Conservation (phyloP, 106 monocot genomes). For the Apostasia ramifera region DNA sequence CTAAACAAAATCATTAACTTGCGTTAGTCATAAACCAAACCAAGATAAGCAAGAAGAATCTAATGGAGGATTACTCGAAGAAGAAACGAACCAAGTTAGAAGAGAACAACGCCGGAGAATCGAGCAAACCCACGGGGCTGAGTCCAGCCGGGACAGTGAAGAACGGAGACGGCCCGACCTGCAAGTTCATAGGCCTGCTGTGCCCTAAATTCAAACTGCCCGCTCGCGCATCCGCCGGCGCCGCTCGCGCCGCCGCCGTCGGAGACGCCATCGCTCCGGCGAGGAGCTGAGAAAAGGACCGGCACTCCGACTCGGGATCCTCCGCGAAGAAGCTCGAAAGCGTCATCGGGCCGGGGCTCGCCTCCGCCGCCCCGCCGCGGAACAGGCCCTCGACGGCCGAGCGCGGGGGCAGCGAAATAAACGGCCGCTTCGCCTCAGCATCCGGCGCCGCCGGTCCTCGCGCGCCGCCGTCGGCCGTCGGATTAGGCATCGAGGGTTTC, state of each 20-base stretch:
- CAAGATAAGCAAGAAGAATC: too few species aligned
- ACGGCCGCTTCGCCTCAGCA: slow-evolving; percentile 8
- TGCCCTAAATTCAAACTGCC: slow-evolving; percentile 5
- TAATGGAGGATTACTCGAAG: not conserved
- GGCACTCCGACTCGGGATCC: slow-evolving; percentile 27
- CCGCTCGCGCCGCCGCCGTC: slow-evolving; percentile 7
- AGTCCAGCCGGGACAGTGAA: slow-evolving; percentile 34
- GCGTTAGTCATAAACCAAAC: too few species aligned
- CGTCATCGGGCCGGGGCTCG: slow-evolving; percentile 44
- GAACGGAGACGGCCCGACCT: slow-evolving; percentile 16
- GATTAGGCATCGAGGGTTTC: not conserved
- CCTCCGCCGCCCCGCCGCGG: slow-evolving; percentile 18
- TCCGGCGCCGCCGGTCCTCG: not conserved
- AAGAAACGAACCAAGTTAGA: slow-evolving; percentile 10
- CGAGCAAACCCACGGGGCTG: slow-evolving; percentile 33
- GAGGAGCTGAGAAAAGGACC: slow-evolving; percentile 50
- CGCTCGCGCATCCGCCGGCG: not conserved
- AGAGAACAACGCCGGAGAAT: slow-evolving; percentile 33
- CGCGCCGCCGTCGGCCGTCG: slow-evolving; percentile 14
- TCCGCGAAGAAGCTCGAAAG: slow-evolving; percentile 40
- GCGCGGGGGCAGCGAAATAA: slow-evolving; percentile 25
- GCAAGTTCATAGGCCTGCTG: slow-evolving; percentile 10
- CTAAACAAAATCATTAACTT: too few species aligned
- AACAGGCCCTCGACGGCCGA: slow-evolving; percentile 25
- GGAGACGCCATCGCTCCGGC: slow-evolving; percentile 45